These are phyloP conservation scores for Aplosporella prunicola DNA, from an alignment of 2,329 filamentous ascomycete genomes.

Conservation along the genomic window DNA sequence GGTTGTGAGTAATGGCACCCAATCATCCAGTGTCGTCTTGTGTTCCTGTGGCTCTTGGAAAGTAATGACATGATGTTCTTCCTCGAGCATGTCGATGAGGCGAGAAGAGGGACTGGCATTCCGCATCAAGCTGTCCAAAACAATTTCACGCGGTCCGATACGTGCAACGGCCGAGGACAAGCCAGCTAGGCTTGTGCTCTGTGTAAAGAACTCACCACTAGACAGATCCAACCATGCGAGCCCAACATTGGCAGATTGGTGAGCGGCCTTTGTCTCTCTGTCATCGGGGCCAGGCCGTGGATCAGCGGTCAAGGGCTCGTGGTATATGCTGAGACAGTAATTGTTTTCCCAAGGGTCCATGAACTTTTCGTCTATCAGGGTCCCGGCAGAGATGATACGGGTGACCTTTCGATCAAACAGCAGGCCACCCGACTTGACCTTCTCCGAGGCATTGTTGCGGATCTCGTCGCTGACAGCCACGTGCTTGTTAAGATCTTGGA, in stretches of 20 bases:
- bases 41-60: constrained; percentile 48
- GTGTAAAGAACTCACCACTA: constrained; percentile 88
- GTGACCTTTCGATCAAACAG: constrained; percentile 78
- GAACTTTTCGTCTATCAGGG: constrained; percentile 93
- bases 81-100: constrained; percentile 58
- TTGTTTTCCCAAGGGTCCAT: constrained; percentile 92
- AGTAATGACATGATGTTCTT: constrained; percentile 67
- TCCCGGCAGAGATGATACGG: constrained; percentile 86
- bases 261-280: constrained; percentile 12
- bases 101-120: constrained; percentile 49
- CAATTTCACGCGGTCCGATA: constrained; percentile 73
- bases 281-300: constrained; percentile 18
- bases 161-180: constrained; percentile 75
- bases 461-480: constrained; percentile 95
- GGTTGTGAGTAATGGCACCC: constrained; percentile 69
- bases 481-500: constrained; percentile 81
- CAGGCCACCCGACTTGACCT: constrained; percentile 64
- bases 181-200: constrained; percentile 59
- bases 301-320: constrained; percentile 31
- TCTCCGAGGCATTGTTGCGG: constrained; percentile 59
- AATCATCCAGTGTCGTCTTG: constrained; percentile 49
- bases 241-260: constrained; percentile 36
- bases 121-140: constrained; percentile 60
- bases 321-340: constrained; percentile 74
- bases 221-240: constrained; percentile 92